phyloP scores from a whole-genome alignment of 768 basidiomycete genomes.

The Amyloporia xantha region DNA sequence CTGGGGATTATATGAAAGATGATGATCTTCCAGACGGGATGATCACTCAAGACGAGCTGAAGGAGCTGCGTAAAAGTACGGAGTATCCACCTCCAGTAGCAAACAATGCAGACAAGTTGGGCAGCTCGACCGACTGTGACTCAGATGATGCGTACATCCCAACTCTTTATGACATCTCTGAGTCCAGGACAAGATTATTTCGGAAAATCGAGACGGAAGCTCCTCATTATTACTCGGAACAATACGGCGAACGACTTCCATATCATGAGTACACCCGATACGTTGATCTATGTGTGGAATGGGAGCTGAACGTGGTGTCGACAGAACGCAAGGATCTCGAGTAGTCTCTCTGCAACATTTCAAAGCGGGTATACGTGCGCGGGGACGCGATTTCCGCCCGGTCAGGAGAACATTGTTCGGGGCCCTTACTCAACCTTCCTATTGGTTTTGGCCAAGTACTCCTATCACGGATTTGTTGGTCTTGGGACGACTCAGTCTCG shows the following conservation, averaged over 20 bases:
- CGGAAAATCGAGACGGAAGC: too few relatives aligned
- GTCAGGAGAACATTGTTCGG: not conserved
- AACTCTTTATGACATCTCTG: not conserved
- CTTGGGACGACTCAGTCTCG: conserved; percentile 3
- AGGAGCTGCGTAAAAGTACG: too few relatives aligned
- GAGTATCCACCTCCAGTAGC: too few relatives aligned
- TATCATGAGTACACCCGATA: not conserved
- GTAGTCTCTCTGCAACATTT: conserved; percentile 9
- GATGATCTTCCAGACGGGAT: too few relatives aligned
- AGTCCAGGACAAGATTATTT: too few relatives aligned
- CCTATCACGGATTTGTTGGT: conserved; percentile 5
- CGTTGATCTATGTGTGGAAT: not conserved
- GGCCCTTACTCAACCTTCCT: not conserved
- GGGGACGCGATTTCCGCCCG: not conserved
- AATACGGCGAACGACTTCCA: too few relatives aligned
- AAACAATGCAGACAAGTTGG: too few relatives aligned
- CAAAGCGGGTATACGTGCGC: conserved; percentile 5
- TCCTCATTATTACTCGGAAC: too few relatives aligned
- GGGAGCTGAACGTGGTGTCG: not conserved
- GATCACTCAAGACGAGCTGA: too few relatives aligned
- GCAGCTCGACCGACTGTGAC: not conserved
- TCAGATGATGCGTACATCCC: not conserved
- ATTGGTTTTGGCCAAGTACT: not conserved
- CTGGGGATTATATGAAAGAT: too few relatives aligned
- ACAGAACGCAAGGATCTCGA: not conserved